A percentile compares a stretch with the other conserved stretches of the same genome.
Evolutionary conservation across 352 stramenopile genomes (phyloP).

Genomic region (Globisporangium barbulae): DNA sequence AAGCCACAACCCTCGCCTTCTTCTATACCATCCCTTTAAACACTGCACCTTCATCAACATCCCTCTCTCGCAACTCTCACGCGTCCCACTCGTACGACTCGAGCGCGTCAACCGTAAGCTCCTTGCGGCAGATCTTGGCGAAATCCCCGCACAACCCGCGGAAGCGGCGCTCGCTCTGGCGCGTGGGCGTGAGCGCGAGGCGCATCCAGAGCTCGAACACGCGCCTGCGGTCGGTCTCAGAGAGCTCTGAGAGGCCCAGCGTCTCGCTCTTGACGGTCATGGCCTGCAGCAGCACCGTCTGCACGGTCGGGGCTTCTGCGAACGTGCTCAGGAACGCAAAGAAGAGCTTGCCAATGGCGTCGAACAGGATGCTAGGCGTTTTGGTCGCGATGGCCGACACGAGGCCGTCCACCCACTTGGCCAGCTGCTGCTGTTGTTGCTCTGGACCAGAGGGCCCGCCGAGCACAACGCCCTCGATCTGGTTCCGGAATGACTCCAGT

Average conservation of each 20-base stretch:
- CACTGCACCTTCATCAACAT: not conserved
- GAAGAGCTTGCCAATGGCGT: constrained; percentile 48
- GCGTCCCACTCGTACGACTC: constrained; percentile 46
- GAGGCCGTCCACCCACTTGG: constrained; percentile 50
- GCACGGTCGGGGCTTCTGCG: constrained; percentile 29
- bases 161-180: constrained; percentile 53
- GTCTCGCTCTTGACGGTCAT: constrained; percentile 30
- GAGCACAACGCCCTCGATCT: constrained; percentile 49
- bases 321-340: constrained; percentile 50
- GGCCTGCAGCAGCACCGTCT: constrained; percentile 28
- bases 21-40: not conserved
- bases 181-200: constrained; percentile 47
- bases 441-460: not conserved
- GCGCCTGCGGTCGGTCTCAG: constrained; percentile 41
- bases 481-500: constrained; percentile 32
- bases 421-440: constrained; percentile 27
- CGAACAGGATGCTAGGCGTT: constrained; percentile 56
- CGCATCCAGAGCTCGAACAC: constrained; percentile 55
- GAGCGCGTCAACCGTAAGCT: constrained; percentile 52
- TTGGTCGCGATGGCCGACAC: constrained; percentile 46
- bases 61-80: constrained; percentile 7
- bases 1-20: not conserved
- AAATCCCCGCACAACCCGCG: constrained; percentile 60
- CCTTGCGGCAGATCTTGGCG: constrained; percentile 73
- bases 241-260: constrained; percentile 38